Base-by-base conservation (phyloP, 2,329 filamentous ascomycete species). In the Pseudocercospora eumusae region DNA sequence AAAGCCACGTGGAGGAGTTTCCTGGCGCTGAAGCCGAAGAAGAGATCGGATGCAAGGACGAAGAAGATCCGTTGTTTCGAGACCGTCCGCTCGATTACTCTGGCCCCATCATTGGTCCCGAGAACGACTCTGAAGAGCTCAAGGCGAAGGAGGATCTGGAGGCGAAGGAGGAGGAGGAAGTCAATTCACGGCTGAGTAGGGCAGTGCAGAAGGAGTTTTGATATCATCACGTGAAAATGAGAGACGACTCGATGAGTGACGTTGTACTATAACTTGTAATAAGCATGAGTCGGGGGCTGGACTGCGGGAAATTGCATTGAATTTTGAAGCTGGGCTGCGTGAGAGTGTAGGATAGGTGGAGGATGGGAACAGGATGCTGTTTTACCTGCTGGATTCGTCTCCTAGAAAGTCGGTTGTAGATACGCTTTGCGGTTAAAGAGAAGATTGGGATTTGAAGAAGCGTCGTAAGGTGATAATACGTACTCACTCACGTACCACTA, bases 41-140 rank as follows among this genome's bases (percentile, higher is more conserved):
- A 50, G 45, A n/a, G 13, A 20, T 3, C 10, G 21, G 23, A 25
- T 4, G 18, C 21, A 21, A 27, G 15, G 10, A 50, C 23, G 5
- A 50, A 11, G 18, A 15, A 10, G 20, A 20, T 21, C 2, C 45
- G 23, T 20, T 15, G 25, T 27, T n/a, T 27, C 47, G 21, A 27
- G 13, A 7, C 23, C 9, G 11, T n/a, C 47, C 47, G 27, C 44
- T 57, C 20, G 28, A 20, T 2, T 28, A 50, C 47, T 21, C 20
- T 25, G 45, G 45, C 13, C 57, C 57, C 9, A 21, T 53, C 21
- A 25, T 53, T 31, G 57, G 57, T 11, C 25, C 18, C 21, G 23
- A 4, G 27, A 27, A 45, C 7, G 33, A 59, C 21, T 59, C 49
- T 28, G 28, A 54, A 31, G 57, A 54, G 15, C 27, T 53, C 15